Evolutionary conservation across 1,284 basidiomycete species (phyloP).

Genomic region (Stygiomarasmius scandens): DNA sequence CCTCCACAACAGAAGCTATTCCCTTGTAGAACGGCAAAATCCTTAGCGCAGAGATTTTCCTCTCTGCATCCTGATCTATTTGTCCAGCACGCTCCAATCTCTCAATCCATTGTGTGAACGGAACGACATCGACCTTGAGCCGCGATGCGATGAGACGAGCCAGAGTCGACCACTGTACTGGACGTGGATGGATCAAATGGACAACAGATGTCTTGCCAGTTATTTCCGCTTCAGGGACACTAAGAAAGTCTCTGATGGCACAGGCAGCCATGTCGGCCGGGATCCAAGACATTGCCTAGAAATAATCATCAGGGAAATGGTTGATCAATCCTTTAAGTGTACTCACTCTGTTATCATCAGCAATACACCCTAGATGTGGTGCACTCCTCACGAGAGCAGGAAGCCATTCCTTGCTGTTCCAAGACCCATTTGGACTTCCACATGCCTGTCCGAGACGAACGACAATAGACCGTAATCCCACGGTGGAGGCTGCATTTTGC

Average conservation of each 20-base stretch:
- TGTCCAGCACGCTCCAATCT: not conserved
- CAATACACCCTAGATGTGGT: slow-evolving; percentile 26
- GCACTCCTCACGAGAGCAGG: slow-evolving; percentile 14
- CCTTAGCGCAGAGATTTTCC: too few relatives aligned
- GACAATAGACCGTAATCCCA: not conserved
- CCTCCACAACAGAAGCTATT: too few relatives aligned
- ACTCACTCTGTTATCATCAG: slow-evolving; percentile 25
- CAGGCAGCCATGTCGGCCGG: slow-evolving; percentile 32
- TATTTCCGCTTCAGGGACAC: too few relatives aligned
- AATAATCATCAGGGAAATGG: slow-evolving; percentile 18
- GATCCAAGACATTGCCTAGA: slow-evolving; percentile 32
- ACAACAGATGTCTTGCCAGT: not conserved
- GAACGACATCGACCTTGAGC: not conserved
- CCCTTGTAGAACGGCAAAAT: too few relatives aligned
- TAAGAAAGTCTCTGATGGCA: slow-evolving; percentile 25
- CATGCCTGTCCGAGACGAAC: slow-evolving; percentile 19
- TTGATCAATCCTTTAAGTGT: slow-evolving; percentile 14
- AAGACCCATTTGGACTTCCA: slow-evolving; percentile 20
- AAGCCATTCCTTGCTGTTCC: slow-evolving; percentile 10
- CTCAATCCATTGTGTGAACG: not conserved
- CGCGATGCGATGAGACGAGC: not conserved
- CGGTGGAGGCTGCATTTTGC: not conserved
- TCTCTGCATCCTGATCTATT: too few relatives aligned
- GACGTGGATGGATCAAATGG: slow-evolving; percentile 20
- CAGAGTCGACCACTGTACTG: slow-evolving; percentile 10